phyloP scores from a whole-genome alignment of 75 land plant genomes.

The Azolla pinnata region DNA sequence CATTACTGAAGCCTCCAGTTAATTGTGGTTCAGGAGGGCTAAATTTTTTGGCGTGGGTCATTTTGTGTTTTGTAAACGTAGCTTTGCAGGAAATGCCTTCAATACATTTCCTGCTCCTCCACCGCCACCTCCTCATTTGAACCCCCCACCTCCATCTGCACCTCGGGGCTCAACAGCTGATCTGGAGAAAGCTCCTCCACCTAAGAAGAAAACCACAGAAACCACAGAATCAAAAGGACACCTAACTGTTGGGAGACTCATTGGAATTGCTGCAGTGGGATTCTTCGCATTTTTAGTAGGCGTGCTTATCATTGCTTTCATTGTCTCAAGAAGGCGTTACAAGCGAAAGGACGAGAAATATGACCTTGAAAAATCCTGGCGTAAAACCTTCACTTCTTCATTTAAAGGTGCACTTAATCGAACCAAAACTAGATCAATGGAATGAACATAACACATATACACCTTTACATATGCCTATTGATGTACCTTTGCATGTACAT shows the following conservation, averaged over 20 bases:
- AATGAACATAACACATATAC: too few species aligned
- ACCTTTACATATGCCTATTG: too few species aligned
- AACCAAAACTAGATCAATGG: too few species aligned
- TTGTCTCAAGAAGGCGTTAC: constrained; percentile 8
- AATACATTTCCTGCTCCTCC: constrained; percentile 44
- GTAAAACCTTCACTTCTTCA: not conserved
- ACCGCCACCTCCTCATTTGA: constrained; percentile 17
- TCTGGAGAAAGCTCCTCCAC: too few species aligned
- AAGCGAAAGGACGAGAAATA: not conserved
- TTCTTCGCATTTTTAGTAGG: constrained; percentile 10
- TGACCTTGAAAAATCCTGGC: constrained; percentile 1
- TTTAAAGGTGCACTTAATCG: too few species aligned
- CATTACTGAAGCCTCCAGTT: too few species aligned
- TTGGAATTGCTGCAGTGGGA: constrained; percentile 25
- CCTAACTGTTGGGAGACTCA: constrained; percentile 18
- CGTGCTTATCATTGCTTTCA: constrained; percentile 22
- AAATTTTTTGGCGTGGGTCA: not conserved
- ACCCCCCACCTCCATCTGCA: constrained; percentile 9
- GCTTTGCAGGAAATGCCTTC: constrained; percentile 63
- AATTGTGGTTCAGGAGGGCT: too few species aligned
- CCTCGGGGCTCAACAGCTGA: too few species aligned
- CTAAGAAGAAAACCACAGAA: not conserved
- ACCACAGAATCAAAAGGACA: constrained; percentile 3
- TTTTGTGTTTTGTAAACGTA: constrained; percentile 15
- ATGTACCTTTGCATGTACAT: too few species aligned